Evolutionary conservation across 768 basidiomycete genomes (phyloP).

Genomic region (Panus rudis): DNA sequence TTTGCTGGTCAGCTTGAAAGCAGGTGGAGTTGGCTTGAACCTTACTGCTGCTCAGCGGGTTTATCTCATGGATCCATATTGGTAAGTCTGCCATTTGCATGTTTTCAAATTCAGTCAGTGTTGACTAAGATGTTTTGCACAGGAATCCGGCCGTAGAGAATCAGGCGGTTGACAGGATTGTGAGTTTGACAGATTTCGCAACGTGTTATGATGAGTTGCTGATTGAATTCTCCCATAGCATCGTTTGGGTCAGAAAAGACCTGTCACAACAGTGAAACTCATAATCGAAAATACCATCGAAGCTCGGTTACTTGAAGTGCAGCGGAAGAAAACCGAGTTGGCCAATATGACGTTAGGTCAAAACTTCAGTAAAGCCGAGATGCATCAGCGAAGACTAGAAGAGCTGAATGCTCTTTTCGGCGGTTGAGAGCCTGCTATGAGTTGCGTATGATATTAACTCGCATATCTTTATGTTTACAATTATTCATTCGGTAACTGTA

Average conservation of each 20-base stretch:
- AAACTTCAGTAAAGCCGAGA: constrained; percentile 80
- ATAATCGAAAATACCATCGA: constrained; percentile 96
- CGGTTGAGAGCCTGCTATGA: constrained; percentile 21
- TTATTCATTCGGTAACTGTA: constrained; percentile 2
- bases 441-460: constrained; percentile 11
- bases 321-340: constrained; percentile 88
- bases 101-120: background rate
- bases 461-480: constrained; percentile 8
- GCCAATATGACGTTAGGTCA: constrained; percentile 92
- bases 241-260: constrained; percentile 89
- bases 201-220: background rate
- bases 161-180: constrained; percentile 96
- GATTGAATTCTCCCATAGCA: constrained; percentile 52
- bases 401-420: constrained; percentile 77
- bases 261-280: constrained; percentile 86
- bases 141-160: constrained; percentile 98
- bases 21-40: constrained; percentile 95
- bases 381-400: constrained; percentile 81
- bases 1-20: constrained; percentile 90
- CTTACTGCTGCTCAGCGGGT: constrained; percentile 90
- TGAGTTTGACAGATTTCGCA: constrained; percentile 33
- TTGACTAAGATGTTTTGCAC: background rate
- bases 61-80: constrained; percentile 97
- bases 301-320: constrained; percentile 84
- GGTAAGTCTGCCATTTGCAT: constrained; percentile 38